Percentiles rank a stretch among this genome's conserved stretches.
Conservation (phyloP, 495 filamentous ascomycete genomes). For the Neurospora sp. region DNA sequence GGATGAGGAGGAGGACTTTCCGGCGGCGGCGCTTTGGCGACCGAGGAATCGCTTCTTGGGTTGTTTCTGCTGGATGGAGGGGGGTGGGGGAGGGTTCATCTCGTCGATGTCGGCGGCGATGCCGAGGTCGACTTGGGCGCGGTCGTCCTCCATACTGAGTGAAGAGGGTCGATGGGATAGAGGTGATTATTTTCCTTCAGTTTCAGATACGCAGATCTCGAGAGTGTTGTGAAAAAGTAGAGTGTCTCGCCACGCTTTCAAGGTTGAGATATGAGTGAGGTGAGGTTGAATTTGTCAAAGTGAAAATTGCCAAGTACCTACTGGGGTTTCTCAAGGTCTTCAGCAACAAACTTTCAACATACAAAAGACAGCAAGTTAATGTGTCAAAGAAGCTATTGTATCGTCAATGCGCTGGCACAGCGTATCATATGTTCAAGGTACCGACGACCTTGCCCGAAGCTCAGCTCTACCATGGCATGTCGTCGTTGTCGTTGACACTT, state of each 20-base stretch:
- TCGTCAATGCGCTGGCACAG: too few species aligned
- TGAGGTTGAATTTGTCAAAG: neutral
- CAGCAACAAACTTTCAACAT: neutral
- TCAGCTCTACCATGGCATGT: neutral
- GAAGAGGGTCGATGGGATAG: too few species aligned
- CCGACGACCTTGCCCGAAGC: neutral
- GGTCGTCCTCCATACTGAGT: conserved; percentile 35
- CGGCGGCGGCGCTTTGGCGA: conserved; percentile 41
- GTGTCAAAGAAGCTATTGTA: neutral
- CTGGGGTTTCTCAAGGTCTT: neutral
- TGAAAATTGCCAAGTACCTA: neutral
- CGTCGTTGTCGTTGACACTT: neutral
- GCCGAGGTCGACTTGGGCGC: conserved; percentile 40
- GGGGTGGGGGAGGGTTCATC: conserved; percentile 11
- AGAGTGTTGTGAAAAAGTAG: neutral
- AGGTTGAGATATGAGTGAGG: neutral
- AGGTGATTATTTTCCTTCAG: too few species aligned
- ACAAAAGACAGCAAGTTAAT: neutral
- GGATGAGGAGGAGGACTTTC: conserved; percentile 27
- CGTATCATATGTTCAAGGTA: neutral
- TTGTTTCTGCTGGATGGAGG: conserved; percentile 28
- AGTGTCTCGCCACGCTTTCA: neutral
- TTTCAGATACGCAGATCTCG: neutral
- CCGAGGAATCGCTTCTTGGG: conserved; percentile 79
- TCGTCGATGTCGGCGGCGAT: conserved; percentile 46